These are phyloP conservation scores for Trichosporon faecale DNA, from an alignment of 1,284 basidiomycete species.

Conservation along the genomic window DNA sequence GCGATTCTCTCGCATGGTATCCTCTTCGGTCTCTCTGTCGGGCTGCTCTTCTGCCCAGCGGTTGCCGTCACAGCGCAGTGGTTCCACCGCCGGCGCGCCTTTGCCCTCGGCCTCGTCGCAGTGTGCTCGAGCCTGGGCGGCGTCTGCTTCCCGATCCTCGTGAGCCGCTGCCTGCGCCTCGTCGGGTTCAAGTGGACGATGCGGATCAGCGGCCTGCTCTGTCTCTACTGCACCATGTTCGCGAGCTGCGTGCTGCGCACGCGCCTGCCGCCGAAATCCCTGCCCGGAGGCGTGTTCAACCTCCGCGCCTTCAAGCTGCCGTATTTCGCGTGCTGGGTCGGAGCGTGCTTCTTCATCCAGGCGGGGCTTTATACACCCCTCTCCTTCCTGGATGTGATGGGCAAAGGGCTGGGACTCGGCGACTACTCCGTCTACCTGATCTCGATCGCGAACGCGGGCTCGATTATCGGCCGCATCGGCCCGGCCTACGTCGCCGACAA, in stretches of 20 bases:
- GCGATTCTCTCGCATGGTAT: constrained; percentile 18
- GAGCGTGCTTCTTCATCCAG: constrained; percentile 21
- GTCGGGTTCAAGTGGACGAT: constrained; percentile 31
- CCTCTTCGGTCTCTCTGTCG: constrained; percentile 29
- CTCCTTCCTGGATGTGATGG: constrained; percentile 26
- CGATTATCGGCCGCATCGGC: constrained; percentile 24
- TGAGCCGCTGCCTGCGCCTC: constrained; percentile 14
- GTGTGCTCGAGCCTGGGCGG: constrained; percentile 41
- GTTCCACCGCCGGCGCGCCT: constrained; percentile 31
- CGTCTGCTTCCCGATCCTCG: constrained; percentile 55
- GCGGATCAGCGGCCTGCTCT: constrained; percentile 29
- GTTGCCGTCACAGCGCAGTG: constrained; percentile 57
- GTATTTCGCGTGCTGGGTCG: constrained; percentile 16
- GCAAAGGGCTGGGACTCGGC: constrained; percentile 22
- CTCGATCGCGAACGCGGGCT: constrained; percentile 27
- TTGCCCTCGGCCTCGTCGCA: constrained; percentile 33
- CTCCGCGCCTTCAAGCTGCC: constrained; percentile 22
- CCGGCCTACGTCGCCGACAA: constrained; percentile 27
- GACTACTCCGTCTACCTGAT: constrained; percentile 25
- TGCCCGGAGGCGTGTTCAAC: constrained; percentile 28
- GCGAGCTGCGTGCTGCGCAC: constrained; percentile 20
- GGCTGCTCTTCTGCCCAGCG: constrained; percentile 56
- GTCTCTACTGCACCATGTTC: constrained; percentile 22
- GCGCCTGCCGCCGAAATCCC: constrained; percentile 26
- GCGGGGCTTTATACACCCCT: constrained; percentile 28